Base-by-base conservation (phyloP, 2,329 filamentous ascomycete species). In the Penicillium crustosum region DNA sequence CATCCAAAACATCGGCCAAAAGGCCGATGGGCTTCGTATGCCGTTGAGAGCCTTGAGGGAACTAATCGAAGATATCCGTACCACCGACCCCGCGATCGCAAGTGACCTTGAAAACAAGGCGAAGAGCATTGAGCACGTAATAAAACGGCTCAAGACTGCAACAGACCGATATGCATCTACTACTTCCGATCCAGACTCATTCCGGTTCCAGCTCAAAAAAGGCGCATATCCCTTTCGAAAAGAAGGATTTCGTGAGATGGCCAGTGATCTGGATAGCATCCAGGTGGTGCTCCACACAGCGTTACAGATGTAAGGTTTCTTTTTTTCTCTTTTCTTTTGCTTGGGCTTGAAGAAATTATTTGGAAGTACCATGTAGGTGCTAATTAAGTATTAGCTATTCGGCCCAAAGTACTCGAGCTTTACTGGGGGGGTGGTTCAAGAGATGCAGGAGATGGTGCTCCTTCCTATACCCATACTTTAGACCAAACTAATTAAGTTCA, bases 271-370 rank as follows among this genome's bases (percentile, higher is more conserved):
- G 17, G 42, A 44, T 6, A 44, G 42, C 6, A 17, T 44, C 2
- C 42, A 44, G 23, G 8, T 1, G 9, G 7, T 27, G 15, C 42
- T 44, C 17, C 8, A 29, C 6, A 27, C 42, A 4, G 25, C 42
- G 17, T 29, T 44, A 27, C 42, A n/a, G 3, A 29, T 44, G 42
- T 29, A 25, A 19, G 42, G 19, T 25, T 25, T 23, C 23, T 23
- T 23, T 23, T 23, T 23, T n/a, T n/a, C n/a, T 23, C 23, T 23
- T 23, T 23, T 23, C 23, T 23, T 23, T 23, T 4, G n/a, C 19
- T 21, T 4, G 0, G 3, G 6, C 0, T 23, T 23, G 10, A 23
- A 10, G 4, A 8, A 12, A 44, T 17, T 6, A 2, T 3, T 1
- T 12, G 2, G 5, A 13, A 25, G 15, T 17, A 25, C n/a, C 3